phyloP scores from a whole-genome alignment of 805 yeast species.

The Candida ulmi region DNA sequence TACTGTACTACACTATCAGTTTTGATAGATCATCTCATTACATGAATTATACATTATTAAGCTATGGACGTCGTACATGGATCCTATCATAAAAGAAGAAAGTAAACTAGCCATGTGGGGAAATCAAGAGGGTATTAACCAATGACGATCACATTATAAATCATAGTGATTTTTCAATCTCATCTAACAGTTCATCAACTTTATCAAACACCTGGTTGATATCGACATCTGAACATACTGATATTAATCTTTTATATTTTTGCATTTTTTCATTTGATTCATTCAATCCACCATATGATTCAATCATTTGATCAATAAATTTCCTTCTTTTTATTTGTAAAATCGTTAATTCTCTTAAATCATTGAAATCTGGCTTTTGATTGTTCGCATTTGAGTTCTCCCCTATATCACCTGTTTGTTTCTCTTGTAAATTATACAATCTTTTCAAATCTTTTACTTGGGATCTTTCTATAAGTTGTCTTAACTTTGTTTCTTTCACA shows the following conservation, averaged over 20 bases:
- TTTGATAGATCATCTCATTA: no score
- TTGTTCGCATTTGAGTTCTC: constrained; percentile 7
- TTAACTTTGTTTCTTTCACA: constrained; percentile 21
- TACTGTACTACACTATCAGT: no score
- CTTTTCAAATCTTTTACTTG: constrained; percentile 19
- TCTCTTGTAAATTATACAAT: no score
- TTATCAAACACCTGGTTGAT: constrained; percentile 63
- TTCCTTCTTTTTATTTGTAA: constrained; percentile 37
- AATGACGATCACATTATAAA: background rate
- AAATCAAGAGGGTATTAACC: no score
- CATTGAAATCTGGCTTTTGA: constrained; percentile 16
- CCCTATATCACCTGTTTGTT: no score
- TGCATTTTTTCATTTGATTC: constrained; percentile 45
- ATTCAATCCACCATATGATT: constrained; percentile 25
- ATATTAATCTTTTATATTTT: constrained; percentile 62
- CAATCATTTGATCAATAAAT: constrained; percentile 30
- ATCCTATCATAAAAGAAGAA: no score
- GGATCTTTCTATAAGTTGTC: constrained; percentile 24
- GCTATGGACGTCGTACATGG: no score
- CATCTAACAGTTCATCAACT: constrained; percentile 27
- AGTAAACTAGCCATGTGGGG: no score
- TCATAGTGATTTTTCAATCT: background rate
- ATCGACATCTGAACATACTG: constrained; percentile 63
- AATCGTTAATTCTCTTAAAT: constrained; percentile 28
- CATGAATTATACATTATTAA: no score